Conservation (phyloP, 306 rosid genomes). For the Psophocarpus tetragonolobus region DNA sequence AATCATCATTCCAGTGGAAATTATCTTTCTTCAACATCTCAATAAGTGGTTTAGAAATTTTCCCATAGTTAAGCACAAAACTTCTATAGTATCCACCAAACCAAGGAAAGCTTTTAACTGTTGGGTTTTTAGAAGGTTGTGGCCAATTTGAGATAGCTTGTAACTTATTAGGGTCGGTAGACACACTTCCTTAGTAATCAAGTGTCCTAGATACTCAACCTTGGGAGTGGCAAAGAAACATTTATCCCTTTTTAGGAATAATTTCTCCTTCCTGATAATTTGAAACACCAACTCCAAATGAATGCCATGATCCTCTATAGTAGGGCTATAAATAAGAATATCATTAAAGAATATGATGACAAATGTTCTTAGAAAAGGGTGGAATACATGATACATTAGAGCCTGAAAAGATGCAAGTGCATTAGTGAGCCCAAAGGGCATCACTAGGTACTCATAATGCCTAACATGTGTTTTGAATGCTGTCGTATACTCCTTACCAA, state of each 20-base stretch:
- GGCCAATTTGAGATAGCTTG: background rate
- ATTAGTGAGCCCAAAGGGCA: background rate
- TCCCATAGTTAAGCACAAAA: background rate
- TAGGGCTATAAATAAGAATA: background rate
- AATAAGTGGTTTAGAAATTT: background rate
- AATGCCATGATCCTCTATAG: background rate
- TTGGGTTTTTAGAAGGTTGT: background rate
- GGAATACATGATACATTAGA: background rate
- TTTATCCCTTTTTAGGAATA: too few species aligned
- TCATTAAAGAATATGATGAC: background rate
- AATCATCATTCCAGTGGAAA: background rate
- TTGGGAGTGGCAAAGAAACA: background rate
- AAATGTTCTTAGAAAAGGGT: background rate
- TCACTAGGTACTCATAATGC: too few species aligned
- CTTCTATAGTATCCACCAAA: background rate
- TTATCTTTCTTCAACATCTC: background rate
- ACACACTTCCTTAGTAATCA: background rate
- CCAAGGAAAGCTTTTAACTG: background rate
- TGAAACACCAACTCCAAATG: background rate
- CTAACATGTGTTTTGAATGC: too few species aligned
- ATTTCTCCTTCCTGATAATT: too few species aligned
- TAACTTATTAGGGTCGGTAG: background rate
- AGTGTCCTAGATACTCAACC: background rate
- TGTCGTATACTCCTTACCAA: too few species aligned
- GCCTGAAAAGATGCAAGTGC: background rate